These are phyloP conservation scores for Betula pendula DNA, from an alignment of 306 rosid species.

Conservation along the genomic window DNA sequence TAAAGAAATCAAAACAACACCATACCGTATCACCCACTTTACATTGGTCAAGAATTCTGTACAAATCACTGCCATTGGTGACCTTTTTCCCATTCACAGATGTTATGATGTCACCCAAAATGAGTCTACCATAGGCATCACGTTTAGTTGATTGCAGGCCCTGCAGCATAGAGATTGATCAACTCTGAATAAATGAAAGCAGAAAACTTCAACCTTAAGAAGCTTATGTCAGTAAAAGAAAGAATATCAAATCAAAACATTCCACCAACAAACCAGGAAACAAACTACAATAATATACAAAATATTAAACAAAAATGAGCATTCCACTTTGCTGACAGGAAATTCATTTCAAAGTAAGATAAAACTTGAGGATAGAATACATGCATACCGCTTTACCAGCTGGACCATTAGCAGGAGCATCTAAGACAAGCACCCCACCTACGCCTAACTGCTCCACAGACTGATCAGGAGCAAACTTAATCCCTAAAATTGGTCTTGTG, in stretches of 20 bases:
- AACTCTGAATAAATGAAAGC: constrained; percentile 2
- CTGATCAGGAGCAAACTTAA: constrained; percentile 98
- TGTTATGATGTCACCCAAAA: constrained; percentile 94
- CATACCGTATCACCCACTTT: constrained; percentile 92
- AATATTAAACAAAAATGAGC: neutral
- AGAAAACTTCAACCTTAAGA: constrained; percentile 13
- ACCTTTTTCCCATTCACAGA: constrained; percentile 88
- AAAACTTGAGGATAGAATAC: neutral
- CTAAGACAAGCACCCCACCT: constrained; percentile 95
- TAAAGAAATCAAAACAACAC: neutral
- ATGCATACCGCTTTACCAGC: constrained; percentile 89
- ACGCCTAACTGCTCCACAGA: constrained; percentile 96
- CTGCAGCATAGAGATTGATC: constrained; percentile 43
- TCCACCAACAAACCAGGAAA: constrained; percentile 9
- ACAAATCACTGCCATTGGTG: constrained; percentile 87
- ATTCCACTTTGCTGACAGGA: neutral
- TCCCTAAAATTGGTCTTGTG: constrained; percentile 95
- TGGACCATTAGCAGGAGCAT: constrained; percentile 90
- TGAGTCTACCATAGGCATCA: constrained; percentile 85
- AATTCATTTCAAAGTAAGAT: constrained; percentile 1
- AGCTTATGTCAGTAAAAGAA: neutral
- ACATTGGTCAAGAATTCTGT: constrained; percentile 96
- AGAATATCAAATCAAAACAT: constrained; percentile 16
- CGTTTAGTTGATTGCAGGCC: constrained; percentile 89
- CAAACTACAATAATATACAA: neutral